Evolutionary conservation across 176 grass and related monocot genomes (phyloP).

Genomic region (Ampelocalamus luodianensis): DNA sequence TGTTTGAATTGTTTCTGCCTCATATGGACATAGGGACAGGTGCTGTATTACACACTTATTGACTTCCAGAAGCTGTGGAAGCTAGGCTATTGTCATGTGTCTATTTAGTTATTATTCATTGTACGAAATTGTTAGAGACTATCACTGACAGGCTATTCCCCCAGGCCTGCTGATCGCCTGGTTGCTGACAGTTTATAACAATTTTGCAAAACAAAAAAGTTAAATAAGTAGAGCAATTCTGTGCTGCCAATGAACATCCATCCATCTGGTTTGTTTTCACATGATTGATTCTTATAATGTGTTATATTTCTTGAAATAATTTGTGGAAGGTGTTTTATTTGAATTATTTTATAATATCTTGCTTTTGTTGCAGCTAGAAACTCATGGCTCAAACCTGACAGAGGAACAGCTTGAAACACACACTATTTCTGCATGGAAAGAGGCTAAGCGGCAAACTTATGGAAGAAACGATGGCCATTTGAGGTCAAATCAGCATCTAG

Average conservation of each 20-base stretch:
- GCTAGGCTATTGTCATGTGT: not conserved
- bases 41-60: not conserved
- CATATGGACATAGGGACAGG: not conserved
- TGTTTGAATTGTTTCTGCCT: constrained; percentile 24
- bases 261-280: constrained; percentile 8
- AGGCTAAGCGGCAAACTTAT: constrained; percentile 79
- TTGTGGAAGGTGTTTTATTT: not conserved
- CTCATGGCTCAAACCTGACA: constrained; percentile 86
- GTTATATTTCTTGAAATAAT: constrained; percentile 24
- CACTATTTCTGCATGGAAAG: constrained; percentile 98
- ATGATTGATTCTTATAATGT: constrained; percentile 8
- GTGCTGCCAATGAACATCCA: not conserved
- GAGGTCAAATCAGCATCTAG: constrained; percentile 65
- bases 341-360: constrained; percentile 40
- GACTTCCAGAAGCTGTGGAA: not conserved
- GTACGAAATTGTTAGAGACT: not conserved
- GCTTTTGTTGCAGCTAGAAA: constrained; percentile 82
- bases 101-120: not conserved
- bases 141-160: not conserved
- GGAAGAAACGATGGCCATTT: constrained; percentile 62
- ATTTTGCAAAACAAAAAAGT: not conserved
- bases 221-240: not conserved
- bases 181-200: not conserved
- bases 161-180: not conserved
- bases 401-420: constrained; percentile 98